phyloP scores from a whole-genome alignment of 2,329 filamentous ascomycete species.

The Calonectria ilicicola region DNA sequence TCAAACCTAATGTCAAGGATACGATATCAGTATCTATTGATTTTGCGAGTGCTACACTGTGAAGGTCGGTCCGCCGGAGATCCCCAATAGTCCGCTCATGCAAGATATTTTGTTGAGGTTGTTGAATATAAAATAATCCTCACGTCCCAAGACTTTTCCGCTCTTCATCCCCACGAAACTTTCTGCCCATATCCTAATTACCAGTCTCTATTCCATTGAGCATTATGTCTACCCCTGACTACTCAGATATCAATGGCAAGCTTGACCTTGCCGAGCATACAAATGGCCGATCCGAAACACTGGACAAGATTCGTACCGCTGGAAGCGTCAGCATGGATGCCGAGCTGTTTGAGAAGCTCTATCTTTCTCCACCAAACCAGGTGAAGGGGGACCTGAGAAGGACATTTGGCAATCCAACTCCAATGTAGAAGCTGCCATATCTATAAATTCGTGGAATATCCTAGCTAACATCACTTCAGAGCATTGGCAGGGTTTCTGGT shows the following conservation, averaged over 20 bases:
- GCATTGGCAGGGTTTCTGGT: constrained; percentile 64
- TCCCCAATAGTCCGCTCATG: not conserved
- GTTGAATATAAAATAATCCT: not conserved
- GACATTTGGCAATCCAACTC: constrained; percentile 70
- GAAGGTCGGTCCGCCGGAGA: not conserved
- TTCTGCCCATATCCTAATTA: no score
- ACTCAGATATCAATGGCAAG: not conserved
- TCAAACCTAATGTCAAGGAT: not conserved
- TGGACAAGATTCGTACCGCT: constrained; percentile 35
- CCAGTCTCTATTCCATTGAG: no score
- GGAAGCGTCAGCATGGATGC: constrained; percentile 60
- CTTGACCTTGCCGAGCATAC: not conserved
- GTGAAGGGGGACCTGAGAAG: constrained; percentile 64
- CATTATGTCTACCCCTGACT: not conserved
- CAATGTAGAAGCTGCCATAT: not conserved
- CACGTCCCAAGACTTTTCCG: not conserved
- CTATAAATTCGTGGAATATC: no score
- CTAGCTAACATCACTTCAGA: constrained; percentile 52
- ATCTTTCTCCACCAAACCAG: constrained; percentile 63
- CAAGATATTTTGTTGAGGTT: not conserved
- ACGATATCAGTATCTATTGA: not conserved
- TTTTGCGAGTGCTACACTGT: not conserved
- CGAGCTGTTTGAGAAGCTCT: constrained; percentile 72
- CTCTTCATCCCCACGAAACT: not conserved
- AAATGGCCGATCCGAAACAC: not conserved